Conservation (phyloP, 192 early-diverging fungal genomes). For the Backusella westeae region DNA sequence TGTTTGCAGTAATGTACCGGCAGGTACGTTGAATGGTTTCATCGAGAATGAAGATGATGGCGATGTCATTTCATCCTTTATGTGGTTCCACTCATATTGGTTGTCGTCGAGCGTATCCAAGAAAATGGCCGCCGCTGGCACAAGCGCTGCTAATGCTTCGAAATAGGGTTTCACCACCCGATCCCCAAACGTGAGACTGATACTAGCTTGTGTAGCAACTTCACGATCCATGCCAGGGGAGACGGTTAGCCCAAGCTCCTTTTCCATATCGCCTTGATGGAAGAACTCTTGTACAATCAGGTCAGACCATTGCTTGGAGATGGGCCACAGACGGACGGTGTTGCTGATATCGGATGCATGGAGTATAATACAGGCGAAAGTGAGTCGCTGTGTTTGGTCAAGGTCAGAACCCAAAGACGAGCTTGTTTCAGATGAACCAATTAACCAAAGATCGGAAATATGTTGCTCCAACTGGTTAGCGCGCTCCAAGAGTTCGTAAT, state of each 20-base stretch:
- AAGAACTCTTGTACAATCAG: slow-evolving; percentile 81
- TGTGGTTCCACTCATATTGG: slow-evolving; percentile 47
- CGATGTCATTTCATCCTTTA: slow-evolving; percentile 24
- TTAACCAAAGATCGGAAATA: background rate
- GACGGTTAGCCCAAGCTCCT: slow-evolving; percentile 62
- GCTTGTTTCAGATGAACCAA: slow-evolving; percentile 1
- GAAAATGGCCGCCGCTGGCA: slow-evolving; percentile 58
- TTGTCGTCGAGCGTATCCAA: slow-evolving; percentile 54
- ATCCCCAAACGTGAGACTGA: slow-evolving; percentile 74
- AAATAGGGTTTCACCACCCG: slow-evolving; percentile 82
- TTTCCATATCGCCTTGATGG: slow-evolving; percentile 80
- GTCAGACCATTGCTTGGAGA: slow-evolving; percentile 89
- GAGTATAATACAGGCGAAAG: slow-evolving; percentile 58
- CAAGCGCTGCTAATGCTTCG: slow-evolving; percentile 52
- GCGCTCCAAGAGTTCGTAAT: slow-evolving; percentile 60
- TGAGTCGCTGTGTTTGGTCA: slow-evolving; percentile 50
- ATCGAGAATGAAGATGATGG: background rate
- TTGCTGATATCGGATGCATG: slow-evolving; percentile 88
- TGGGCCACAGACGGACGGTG: slow-evolving; percentile 71
- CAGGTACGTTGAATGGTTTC: background rate
- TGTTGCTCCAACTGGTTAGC: background rate
- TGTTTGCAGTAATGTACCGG: slow-evolving; percentile 3
- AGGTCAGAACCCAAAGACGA: slow-evolving; percentile 6
- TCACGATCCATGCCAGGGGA: slow-evolving; percentile 88
- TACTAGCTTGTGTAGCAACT: slow-evolving; percentile 61